Evolutionary conservation across 345 rosid species (phyloP).

Genomic region (Hirschfeldia incana): DNA sequence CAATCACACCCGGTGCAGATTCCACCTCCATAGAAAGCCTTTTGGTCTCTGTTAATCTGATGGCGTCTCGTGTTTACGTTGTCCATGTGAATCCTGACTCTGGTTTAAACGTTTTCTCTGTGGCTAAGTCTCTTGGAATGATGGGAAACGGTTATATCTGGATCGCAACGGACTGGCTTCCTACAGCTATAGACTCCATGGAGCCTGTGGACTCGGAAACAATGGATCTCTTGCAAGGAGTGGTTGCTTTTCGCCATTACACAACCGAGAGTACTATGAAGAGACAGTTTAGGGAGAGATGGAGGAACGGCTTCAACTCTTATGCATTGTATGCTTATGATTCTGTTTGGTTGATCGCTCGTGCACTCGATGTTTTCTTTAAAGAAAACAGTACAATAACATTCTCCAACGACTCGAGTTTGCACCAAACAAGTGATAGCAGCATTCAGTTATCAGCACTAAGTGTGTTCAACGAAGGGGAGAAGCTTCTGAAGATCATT

Average conservation of each 20-base stretch:
- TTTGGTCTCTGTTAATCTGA: background rate
- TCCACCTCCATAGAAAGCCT: background rate
- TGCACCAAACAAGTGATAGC: constrained; percentile 24
- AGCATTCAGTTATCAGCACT: constrained; percentile 58
- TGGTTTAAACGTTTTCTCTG: background rate
- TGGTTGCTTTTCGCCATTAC: background rate
- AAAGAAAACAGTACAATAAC: background rate
- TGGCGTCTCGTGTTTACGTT: background rate
- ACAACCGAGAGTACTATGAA: background rate
- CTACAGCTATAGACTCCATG: background rate
- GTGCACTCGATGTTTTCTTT: background rate
- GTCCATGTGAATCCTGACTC: constrained; percentile 1
- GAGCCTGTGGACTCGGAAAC: background rate
- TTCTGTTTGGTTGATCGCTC: background rate
- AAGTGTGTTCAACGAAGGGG: constrained; percentile 70
- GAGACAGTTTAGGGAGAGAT: background rate
- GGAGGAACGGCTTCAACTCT: background rate
- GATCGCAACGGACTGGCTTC: background rate
- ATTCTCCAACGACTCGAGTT: background rate
- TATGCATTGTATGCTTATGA: background rate
- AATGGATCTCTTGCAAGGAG: background rate
- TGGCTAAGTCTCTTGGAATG: background rate
- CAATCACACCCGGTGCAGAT: background rate
- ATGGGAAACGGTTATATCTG: background rate
- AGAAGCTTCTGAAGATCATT: constrained; percentile 58